Base-by-base conservation (phyloP, 2,329 filamentous ascomycete genomes). In the Diplodia seriata region DNA sequence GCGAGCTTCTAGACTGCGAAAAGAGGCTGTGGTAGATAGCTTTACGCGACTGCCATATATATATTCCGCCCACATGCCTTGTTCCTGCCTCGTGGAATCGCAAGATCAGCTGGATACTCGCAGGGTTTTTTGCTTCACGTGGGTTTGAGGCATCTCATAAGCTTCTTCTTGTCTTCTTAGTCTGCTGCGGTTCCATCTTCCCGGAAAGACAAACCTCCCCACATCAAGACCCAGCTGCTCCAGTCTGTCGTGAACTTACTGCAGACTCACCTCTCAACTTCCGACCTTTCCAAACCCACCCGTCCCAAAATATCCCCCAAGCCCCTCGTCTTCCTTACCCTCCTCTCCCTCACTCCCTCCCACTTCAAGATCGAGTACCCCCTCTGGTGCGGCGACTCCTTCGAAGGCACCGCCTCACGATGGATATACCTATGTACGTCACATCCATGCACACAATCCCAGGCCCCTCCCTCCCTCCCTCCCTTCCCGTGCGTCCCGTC, bases 311-410 rank as follows among this genome's bases (percentile, higher is more conserved):
- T 55, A 31, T 14, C 38, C 11, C 7, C 1, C 31, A 55, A 36
- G n/a, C 29, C 23, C 29, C 8, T 23, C 29, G 31, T 18, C 15
- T 31, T 55, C 53, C 18, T 55, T 31, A 15, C 53, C 18, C 18
- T 20, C 53, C 53, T 55, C 53, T 12, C 53, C 53, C 29, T 55
- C 53, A 15, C 29, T 18, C 2, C 79, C 6, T 81, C 81, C 4
- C 81, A 83, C 71, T 83, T 82, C 77, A 72, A 72, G 26, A 75
- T 83, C 49, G 70, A 79, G 20, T 79, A 77, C 68, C 81, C 81
- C 7, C 68, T 68, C 68, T 82, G 80, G 81, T 77, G 81, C 67
- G 80, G 79, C 38, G 74, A 80, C 68, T 82, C 80, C 7, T 81
- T 81, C 68, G 70, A 68, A 7, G 72, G 69, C 9, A 71, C 70